These are phyloP conservation scores for Oryza brachyantha DNA, from an alignment of 176 grass and related monocot genomes.

Conservation along the genomic window DNA sequence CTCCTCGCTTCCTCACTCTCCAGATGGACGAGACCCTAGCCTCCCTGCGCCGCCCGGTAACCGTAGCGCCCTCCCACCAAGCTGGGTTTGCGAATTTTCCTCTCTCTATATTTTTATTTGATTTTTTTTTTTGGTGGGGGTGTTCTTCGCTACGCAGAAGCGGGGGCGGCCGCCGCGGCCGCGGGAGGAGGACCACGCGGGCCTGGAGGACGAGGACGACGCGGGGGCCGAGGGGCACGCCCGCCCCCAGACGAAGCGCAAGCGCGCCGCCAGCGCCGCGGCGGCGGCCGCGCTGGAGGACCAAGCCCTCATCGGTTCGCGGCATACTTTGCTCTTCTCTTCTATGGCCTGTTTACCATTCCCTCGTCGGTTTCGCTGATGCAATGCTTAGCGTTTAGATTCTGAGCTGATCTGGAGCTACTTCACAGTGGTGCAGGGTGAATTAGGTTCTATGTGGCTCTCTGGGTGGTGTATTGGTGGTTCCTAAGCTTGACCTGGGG, in stretches of 20 bases:
- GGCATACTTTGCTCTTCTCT: not conserved
- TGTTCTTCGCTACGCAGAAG: constrained; percentile 27
- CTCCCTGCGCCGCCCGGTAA: constrained; percentile 49
- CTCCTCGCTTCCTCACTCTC: not conserved
- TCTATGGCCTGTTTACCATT: too few species aligned
- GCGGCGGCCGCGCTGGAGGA: constrained; percentile 18
- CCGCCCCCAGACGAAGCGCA: constrained; percentile 41
- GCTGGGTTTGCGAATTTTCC: too few species aligned
- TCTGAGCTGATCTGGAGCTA: not conserved
- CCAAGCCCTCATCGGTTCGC: constrained; percentile 39
- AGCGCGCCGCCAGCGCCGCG: constrained; percentile 32
- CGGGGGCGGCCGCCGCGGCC: constrained; percentile 44
- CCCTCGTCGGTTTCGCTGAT: not conserved
- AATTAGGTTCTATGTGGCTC: not conserved
- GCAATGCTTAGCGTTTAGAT: constrained; percentile 2
- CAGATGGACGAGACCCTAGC: constrained; percentile 36
- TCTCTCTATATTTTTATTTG: too few species aligned
- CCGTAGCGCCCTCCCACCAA: not conserved
- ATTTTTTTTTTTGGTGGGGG: not conserved
- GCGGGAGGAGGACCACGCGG: constrained; percentile 24
- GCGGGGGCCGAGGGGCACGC: constrained; percentile 11
- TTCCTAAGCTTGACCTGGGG: not conserved
- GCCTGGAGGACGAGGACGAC: constrained; percentile 2
- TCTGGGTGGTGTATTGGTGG: not conserved
- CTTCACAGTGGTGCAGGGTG: not conserved